These are phyloP conservation scores for Colletotrichum caudatum DNA, from an alignment of 2,329 filamentous ascomycete genomes.

Conservation along the genomic window DNA sequence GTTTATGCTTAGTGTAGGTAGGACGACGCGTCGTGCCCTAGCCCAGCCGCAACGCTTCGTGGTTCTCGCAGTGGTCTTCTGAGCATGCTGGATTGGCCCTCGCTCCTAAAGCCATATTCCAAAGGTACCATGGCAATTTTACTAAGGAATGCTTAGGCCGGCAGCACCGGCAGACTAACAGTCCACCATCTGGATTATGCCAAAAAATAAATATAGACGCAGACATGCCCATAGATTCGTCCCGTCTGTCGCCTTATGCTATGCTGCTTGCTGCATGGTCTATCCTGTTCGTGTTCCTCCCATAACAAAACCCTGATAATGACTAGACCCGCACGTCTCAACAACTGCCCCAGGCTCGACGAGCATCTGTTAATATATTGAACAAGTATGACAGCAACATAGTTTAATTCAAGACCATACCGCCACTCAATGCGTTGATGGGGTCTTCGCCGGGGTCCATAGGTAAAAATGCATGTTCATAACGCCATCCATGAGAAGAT, in stretches of 20 bases:
- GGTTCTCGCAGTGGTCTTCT: conserved; percentile 14
- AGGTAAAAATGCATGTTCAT: background rate
- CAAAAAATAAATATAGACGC: background rate
- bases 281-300: background rate
- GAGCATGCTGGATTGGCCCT: conserved; percentile 20
- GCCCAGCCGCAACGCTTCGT: conserved; percentile 26
- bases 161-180: background rate
- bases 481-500: no score
- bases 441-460: background rate
- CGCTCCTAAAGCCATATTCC: background rate
- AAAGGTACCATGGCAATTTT: background rate
- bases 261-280: background rate
- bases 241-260: background rate
- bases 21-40: conserved; percentile 18
- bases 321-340: conserved; percentile 16
- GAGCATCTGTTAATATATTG: background rate
- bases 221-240: background rate
- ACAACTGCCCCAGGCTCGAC: conserved; percentile 6
- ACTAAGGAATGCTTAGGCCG: conserved; percentile 13
- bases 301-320: background rate
- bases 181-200: conserved; percentile 16
- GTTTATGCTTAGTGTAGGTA: background rate
- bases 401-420: background rate
- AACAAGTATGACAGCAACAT: background rate
- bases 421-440: background rate